Evolutionary conservation across 164 flowering plant genomes (phyloP).

Genomic region (Kingdonia uniflora): DNA sequence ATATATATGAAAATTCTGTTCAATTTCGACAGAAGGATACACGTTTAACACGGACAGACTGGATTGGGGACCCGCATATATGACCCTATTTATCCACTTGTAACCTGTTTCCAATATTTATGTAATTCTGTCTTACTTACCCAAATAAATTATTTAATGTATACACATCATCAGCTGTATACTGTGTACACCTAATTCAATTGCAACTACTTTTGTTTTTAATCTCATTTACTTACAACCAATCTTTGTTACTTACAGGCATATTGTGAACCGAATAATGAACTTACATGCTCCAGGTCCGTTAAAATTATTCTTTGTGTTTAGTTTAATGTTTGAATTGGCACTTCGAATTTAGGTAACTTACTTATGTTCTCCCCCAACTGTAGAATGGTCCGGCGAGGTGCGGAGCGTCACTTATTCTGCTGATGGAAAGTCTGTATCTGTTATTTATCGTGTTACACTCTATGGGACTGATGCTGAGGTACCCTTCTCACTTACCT

Average conservation of each 20-base stretch:
- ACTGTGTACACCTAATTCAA: not conserved
- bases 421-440: slow-evolving; percentile 70
- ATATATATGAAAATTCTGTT: too few relatives aligned
- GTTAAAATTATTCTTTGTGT: not conserved
- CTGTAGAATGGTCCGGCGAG: slow-evolving; percentile 94
- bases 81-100: too few relatives aligned
- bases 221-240: not conserved
- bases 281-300: slow-evolving; percentile 5
- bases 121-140: too few relatives aligned
- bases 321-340: too few relatives aligned
- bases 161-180: not conserved
- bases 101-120: too few relatives aligned
- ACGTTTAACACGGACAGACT: too few relatives aligned
- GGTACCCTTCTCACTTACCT: slow-evolving; percentile 24
- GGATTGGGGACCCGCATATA: too few relatives aligned
- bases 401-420: slow-evolving; percentile 72
- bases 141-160: not conserved
- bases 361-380: not conserved
- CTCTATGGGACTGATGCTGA: slow-evolving; percentile 82
- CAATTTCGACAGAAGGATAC: too few relatives aligned
- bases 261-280: slow-evolving; percentile 1
- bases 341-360: too few relatives aligned
- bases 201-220: not conserved
- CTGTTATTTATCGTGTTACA: slow-evolving; percentile 88
- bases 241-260: not conserved